phyloP scores from a whole-genome alignment of 257 asterid species.

The Ligustrum vulgare region DNA sequence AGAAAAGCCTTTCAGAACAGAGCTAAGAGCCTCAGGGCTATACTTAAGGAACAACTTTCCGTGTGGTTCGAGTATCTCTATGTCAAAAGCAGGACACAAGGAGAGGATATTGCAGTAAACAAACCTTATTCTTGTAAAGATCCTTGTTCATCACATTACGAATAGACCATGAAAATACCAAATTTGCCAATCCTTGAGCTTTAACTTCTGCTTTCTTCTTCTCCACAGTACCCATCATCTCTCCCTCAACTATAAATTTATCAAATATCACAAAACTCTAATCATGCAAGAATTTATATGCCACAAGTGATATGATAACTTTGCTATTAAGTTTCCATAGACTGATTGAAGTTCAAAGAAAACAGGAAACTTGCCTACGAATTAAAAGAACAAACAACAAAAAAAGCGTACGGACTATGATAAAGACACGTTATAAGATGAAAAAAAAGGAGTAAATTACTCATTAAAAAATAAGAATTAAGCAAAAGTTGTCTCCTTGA shows the following conservation, averaged over 20 bases:
- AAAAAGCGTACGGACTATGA: neutral
- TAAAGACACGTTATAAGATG: too few species aligned
- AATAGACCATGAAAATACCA: slow-evolving; percentile 60
- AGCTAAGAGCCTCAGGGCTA: too few species aligned
- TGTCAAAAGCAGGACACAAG: too few species aligned
- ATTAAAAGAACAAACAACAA: neutral
- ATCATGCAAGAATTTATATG: neutral
- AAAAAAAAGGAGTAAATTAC: too few species aligned
- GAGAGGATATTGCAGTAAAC: neutral
- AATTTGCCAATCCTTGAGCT: slow-evolving; percentile 16
- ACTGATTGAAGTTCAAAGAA: neutral
- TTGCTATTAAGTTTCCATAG: neutral
- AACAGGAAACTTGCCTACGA: neutral
- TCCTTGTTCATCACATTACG: slow-evolving; percentile 42
- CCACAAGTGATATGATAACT: neutral
- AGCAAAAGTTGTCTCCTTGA: neutral
- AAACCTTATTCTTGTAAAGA: slow-evolving; percentile 52
- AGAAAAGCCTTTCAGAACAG: too few species aligned
- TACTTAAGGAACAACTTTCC: too few species aligned
- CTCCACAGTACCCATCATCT: slow-evolving; percentile 1
- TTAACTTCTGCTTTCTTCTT: slow-evolving; percentile 4
- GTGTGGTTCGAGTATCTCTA: too few species aligned
- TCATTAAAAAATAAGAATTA: too few species aligned
- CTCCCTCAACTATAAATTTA: neutral
- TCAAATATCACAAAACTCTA: too few species aligned